Conservation (phyloP, 164 flowering plant species). For the Brasenia schreberi region DNA sequence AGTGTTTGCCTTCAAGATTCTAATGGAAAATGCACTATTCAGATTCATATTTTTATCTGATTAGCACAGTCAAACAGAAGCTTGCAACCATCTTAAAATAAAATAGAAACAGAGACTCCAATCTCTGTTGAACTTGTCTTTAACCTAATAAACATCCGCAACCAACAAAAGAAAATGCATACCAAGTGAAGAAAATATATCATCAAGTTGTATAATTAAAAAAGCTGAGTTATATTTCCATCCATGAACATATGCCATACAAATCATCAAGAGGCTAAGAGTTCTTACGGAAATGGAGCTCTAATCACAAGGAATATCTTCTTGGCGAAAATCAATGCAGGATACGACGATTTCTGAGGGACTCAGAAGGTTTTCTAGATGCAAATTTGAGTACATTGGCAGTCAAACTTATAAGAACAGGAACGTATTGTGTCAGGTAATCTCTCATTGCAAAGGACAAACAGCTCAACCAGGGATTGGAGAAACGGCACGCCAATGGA, state of each 20-base stretch:
- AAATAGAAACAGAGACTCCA: too few species aligned
- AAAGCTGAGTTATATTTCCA: background rate
- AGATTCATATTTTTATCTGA: too few species aligned
- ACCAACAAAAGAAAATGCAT: too few species aligned
- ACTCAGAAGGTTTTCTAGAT: background rate
- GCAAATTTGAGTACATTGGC: background rate
- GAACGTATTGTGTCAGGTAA: background rate
- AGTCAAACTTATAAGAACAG: background rate
- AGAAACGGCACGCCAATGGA: background rate
- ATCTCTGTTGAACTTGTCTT: too few species aligned
- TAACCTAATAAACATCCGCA: too few species aligned
- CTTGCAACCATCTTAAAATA: too few species aligned
- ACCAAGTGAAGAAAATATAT: too few species aligned
- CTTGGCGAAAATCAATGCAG: background rate
- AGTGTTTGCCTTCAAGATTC: too few species aligned
- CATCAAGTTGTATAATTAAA: too few species aligned
- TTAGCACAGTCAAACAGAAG: too few species aligned
- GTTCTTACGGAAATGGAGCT: background rate
- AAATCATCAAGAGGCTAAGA: background rate
- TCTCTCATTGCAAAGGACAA: background rate
- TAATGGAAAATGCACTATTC: too few species aligned
- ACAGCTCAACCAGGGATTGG: background rate
- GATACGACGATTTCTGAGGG: background rate
- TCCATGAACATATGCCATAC: background rate
- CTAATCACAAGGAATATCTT: background rate